A percentile compares a stretch with the other conserved stretches of the same genome.
These are phyloP conservation scores for Friedmanniomyces endolithicus DNA, from an alignment of 495 filamentous ascomycete genomes.

Conservation along the genomic window DNA sequence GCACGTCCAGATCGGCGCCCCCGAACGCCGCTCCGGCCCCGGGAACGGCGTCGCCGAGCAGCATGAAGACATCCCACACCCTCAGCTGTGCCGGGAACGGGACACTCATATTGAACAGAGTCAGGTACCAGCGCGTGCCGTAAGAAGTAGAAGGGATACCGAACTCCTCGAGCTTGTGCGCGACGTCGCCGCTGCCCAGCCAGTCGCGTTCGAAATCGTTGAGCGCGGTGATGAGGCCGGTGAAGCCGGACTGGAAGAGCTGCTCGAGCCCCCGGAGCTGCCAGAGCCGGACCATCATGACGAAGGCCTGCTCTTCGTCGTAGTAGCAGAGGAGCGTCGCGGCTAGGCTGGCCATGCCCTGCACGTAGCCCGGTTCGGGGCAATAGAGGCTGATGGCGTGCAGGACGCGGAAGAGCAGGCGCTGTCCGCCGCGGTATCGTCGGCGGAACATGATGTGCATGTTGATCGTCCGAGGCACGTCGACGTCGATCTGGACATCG, in stretches of 20 bases:
- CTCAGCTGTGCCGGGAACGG: constrained; percentile 94
- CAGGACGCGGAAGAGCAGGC: constrained; percentile 82
- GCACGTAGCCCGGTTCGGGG: constrained; percentile 87
- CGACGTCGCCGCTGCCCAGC: constrained; percentile 64
- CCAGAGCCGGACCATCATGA: constrained; percentile 92
- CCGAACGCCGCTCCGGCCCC: constrained; percentile 32
- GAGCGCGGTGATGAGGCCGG: constrained; percentile 74
- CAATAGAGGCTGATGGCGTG: constrained; percentile 86
- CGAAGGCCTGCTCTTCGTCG: constrained; percentile 85
- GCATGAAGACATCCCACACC: constrained; percentile 98
- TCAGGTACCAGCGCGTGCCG: constrained; percentile 94
- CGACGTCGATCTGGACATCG: constrained; percentile 93
- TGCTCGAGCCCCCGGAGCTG: constrained; percentile 71
- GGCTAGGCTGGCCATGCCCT: constrained; percentile 91
- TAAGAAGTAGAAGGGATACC: constrained; percentile 80
- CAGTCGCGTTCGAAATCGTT: constrained; percentile 80
- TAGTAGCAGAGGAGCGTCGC: constrained; percentile 93
- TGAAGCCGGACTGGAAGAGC: constrained; percentile 75
- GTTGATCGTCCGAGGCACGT: constrained; percentile 90
- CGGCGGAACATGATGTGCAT: constrained; percentile 96
- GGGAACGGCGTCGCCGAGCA: constrained; percentile 56
- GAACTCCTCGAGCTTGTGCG: constrained; percentile 62
- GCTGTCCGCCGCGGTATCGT: constrained; percentile 68
- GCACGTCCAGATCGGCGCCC: constrained; percentile 61
- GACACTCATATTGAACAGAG: constrained; percentile 93